These are phyloP conservation scores for Hemisphaericaspora xylofermentans DNA, from an alignment of 1,139 yeast genomes.

Conservation along the genomic window DNA sequence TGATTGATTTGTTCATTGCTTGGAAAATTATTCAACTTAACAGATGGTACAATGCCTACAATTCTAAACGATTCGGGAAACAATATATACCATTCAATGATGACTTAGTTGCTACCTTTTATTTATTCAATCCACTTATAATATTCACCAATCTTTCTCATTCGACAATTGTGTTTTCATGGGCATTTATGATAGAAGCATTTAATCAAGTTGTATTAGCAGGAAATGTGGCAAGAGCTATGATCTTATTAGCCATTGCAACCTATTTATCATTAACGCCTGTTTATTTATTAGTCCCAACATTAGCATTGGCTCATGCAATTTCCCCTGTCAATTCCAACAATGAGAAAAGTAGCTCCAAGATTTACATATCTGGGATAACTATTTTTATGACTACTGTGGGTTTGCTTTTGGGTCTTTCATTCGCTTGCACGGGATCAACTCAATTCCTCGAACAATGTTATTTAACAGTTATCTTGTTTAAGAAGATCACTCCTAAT, in stretches of 20 bases:
- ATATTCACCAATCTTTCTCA: constrained; percentile 67
- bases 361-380: constrained; percentile 24
- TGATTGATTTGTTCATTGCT: constrained; percentile 43
- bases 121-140: constrained; percentile 77
- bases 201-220: constrained; percentile 46
- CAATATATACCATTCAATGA: constrained; percentile 29
- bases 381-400: constrained; percentile 27
- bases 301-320: constrained; percentile 40
- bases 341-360: constrained; percentile 7
- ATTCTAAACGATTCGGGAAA: constrained; percentile 19
- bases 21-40: constrained; percentile 40
- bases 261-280: constrained; percentile 67
- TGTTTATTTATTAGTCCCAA: constrained; percentile 54
- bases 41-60: constrained; percentile 38
- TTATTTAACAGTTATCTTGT: constrained; percentile 59
- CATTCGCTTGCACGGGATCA: constrained; percentile 34
- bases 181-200: constrained; percentile 54
- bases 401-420: constrained; percentile 34
- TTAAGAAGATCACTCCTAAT: constrained; percentile 75
- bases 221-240: constrained; percentile 43
- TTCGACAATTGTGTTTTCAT: constrained; percentile 63
- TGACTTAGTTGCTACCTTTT: constrained; percentile 57
- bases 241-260: constrained; percentile 60
- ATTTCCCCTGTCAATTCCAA: no score
- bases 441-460: constrained; percentile 56